Conservation (phyloP, 1,284 basidiomycete species). For the Irpex sp. region DNA sequence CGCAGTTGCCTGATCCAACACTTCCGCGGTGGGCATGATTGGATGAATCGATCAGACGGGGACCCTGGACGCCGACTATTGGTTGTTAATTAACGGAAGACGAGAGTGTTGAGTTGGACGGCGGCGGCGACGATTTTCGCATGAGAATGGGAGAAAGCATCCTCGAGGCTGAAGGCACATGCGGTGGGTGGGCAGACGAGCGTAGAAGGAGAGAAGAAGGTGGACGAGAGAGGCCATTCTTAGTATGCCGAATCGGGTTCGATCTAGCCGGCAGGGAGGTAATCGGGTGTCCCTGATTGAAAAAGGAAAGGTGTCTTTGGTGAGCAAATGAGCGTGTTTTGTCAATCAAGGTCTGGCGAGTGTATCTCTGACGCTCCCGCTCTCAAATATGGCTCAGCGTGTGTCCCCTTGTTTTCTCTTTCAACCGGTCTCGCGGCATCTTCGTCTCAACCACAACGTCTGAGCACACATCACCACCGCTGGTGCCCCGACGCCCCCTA, state of each 20-base stretch:
- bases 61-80: background rate
- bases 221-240: background rate
- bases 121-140: background rate
- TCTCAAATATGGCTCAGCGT: background rate
- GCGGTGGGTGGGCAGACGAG: background rate
- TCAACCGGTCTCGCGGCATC: background rate
- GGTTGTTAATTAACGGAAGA: background rate
- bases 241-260: background rate
- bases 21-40: background rate
- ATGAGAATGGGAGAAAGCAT: background rate
- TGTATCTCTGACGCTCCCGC: background rate
- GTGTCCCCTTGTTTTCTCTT: background rate
- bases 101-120: background rate
- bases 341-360: background rate
- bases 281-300: background rate
- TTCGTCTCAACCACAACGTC: background rate
- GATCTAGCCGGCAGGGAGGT: background rate
- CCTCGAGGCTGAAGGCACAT: background rate
- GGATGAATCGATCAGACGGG: background rate
- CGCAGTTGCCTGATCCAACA: background rate
- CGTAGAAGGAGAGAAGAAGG: background rate
- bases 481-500: background rate
- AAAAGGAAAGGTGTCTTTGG: constrained; percentile 1
- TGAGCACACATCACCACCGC: background rate
- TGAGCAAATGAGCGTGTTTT: background rate